Base-by-base conservation (phyloP, 768 basidiomycete genomes). In the Vishniacozyma victoriae region DNA sequence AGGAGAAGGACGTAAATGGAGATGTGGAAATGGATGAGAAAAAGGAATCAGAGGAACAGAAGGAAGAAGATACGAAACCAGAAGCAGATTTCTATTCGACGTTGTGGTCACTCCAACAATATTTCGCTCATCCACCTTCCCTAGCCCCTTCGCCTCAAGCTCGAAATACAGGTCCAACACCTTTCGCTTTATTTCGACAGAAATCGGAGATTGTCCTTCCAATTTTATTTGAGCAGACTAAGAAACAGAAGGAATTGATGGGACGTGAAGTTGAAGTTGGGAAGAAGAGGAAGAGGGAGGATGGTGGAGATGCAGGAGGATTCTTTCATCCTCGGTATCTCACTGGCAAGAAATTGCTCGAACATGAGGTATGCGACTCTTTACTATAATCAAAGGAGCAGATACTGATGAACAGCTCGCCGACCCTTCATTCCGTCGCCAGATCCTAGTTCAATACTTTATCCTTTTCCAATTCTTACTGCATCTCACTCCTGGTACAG, bases 391-490 rank as follows among this genome's bases (percentile, higher is more conserved):
- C 9, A n/a, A 2, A n/a, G 15, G 3, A 13, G 6, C 13, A 14
- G 7, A 1, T 29, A 14, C 15, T 19, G 35, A 38, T 40, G 7
- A 5, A 20, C 38, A 64, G 57, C 57, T 67, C n/a, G 57, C 66
- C 3, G 66, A 68, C 39, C 45, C 57, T 6, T 55, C 62, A 1
- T 68, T 68, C 58, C 46, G 66, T 5, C 60, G 66, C 5, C 66
- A 68, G 41, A 64, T 68, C 48, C 57, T 64, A 15, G 59, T 64
- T 20, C 66, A 68, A 50, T 68, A 68, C 39, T 62, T 60, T 46
- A 68, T 68, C 46, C 52, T 68, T 9, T 64, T 68, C 54, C 66
- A 64, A 43, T 68, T 68, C 41, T 41, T 68, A 13, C 52, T 68
- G 35, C 62, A 68, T 36, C 57, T 68, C 37, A 62, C 60, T 13